These are phyloP conservation scores for Colletotrichum lindemuthianum DNA, from an alignment of 2,329 filamentous ascomycete species.

Conservation along the genomic window DNA sequence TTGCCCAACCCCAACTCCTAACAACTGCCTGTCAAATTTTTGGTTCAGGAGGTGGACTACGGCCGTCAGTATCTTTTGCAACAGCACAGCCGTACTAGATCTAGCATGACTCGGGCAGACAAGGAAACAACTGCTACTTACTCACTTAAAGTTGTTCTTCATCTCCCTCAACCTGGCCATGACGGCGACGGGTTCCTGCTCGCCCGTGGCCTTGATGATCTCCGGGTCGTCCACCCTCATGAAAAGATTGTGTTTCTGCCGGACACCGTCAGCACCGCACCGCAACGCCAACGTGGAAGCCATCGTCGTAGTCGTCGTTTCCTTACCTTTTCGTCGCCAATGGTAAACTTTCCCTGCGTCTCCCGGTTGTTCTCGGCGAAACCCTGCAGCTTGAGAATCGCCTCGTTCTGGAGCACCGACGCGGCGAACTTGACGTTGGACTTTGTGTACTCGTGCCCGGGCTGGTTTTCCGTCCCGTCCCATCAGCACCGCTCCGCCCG, in stretches of 20 bases:
- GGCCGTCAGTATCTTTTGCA: not conserved
- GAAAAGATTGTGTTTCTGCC: slow-evolving; percentile 91
- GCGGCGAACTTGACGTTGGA: slow-evolving; percentile 90
- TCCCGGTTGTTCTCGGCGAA: slow-evolving; percentile 84
- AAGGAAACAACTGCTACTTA: slow-evolving; percentile 42
- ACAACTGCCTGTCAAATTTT: slow-evolving; percentile 43
- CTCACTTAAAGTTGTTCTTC: slow-evolving; percentile 83
- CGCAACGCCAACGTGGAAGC: not conserved
- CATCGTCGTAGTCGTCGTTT: too few species aligned
- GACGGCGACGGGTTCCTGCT: slow-evolving; percentile 82
- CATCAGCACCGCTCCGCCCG: not conserved
- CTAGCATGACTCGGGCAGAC: not conserved
- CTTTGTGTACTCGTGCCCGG: slow-evolving; percentile 98
- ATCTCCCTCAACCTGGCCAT: slow-evolving; percentile 88
- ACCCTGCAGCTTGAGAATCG: slow-evolving; percentile 78
- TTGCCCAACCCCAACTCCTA: not conserved
- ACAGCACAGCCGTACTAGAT: not conserved
- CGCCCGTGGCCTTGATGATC: slow-evolving; percentile 85
- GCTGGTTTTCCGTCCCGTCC: slow-evolving; percentile 60
- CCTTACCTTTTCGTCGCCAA: slow-evolving; percentile 91
- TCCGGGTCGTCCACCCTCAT: slow-evolving; percentile 88
- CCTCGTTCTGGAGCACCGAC: slow-evolving; percentile 77
- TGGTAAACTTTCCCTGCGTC: slow-evolving; percentile 96
- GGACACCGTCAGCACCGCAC: slow-evolving; percentile 27
- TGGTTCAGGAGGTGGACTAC: slow-evolving; percentile 44